Evolutionary conservation across 2,329 filamentous ascomycete genomes (phyloP), one percentile per base, ranked within the genome.

Genomic region (Penicillium hesseltinei): DNA sequence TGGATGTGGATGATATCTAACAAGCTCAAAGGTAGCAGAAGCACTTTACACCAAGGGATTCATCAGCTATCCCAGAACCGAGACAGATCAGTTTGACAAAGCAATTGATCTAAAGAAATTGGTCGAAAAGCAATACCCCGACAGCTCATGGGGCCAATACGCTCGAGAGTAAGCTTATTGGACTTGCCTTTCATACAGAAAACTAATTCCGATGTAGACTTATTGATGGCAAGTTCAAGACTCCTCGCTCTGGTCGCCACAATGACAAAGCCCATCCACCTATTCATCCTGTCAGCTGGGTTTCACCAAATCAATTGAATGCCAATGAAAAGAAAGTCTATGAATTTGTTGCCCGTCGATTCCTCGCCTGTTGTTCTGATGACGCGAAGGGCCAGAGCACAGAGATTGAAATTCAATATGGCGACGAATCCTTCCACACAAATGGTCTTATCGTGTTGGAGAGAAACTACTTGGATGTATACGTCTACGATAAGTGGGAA

Each of bases 221-320:
- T 10, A 78, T 90, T 31, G 81, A 88, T 61, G 91, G 91, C 3
- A 88, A 81, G 9, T 97, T 96, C 72, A 84, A 85, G 46, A 88
- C 89, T 63, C 94, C 94, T 19, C 86, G 93, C 42, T 84, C 88
- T 63, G 94, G 94, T 4, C 84, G 86, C 52, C 86, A 97, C 72
- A 96, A 99, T 73, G 94, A 99, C 74, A 94, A 96, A 74, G 94
- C 94, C 0, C 94, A 99, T 76, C 94, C 94, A 27, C 94, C 94
- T 0, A 99, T 99, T 58, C 94, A 99, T 67, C 94, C 94, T 0
- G 89, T 99, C 58, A 89, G 89, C n/a, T 95, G 90, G 70, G 91
- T 88, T 6, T 83, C 84, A 1, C 83, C 87, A 0, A 72, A 63
- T 10, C 79, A 80, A 0, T 84, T 91, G 3, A 78, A 84, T 23